Evolutionary conservation across 768 basidiomycete species (phyloP), one percentile per base, ranked within the genome.

Genomic region (Pleurotus djamor): DNA sequence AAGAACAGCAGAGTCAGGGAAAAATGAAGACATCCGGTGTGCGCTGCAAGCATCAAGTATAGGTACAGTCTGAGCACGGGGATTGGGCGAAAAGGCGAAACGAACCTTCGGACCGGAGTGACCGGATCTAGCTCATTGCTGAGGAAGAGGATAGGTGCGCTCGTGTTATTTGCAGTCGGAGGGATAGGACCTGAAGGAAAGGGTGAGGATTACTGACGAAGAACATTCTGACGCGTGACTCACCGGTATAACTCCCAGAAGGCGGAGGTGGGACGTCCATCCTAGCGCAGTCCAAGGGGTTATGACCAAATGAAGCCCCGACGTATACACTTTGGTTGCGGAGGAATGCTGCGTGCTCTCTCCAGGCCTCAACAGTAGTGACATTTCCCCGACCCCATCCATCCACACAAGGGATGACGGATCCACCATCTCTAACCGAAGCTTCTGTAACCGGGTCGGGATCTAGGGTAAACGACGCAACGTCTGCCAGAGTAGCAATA

Each of bases 1-100:
- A n/a, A 80, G 64, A 10, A 80, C 73, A 7, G 75, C 72, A 2
- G 77, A 74, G 28, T 63, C 66, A 3, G 66, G 60, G 63, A 79
- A 79, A 7, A 69, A 69, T 48, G 65, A 59, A 0, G 74, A 73
- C 61, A 71, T 77, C 43, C 75, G 74, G 61, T 72, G 72, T 2
- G 78, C 78, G 12, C 79, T 80, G n/a, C 45, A 60, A 3, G 54
- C 2, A 50, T 17, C 14, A 56, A 13, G 10, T 43, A 12, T 34
- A 4, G 43, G 21, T 28, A 43, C 45, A 2, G 52, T 28, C 49
- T 33, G 16, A 7, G 21, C 8, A 12, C 6, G 21, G 17, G 2
- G 17, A 28, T 28, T 4, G 5, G 10, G n/a, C 8, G 37, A 33
- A 44, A 5, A 7, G 35, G n/a, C 7, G 16, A n/a, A 1, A n/a